Evolutionary conservation across 805 yeast species (phyloP), one percentile per base, ranked within the genome.

Genomic region (Schizosaccharomyces cryophilus): DNA sequence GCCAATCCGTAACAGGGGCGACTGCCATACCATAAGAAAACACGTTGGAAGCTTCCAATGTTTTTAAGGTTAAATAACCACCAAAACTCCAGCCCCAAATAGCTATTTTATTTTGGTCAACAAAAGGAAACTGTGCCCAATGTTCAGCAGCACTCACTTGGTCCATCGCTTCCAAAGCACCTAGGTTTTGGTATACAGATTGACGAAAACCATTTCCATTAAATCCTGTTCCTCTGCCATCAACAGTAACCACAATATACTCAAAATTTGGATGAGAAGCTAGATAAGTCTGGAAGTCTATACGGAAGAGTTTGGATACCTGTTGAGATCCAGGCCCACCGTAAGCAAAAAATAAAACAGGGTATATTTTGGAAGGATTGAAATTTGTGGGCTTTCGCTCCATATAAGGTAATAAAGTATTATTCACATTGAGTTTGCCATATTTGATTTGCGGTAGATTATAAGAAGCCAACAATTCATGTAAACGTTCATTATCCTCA

Each of bases 1-100:
- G 73, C 96, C 96, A 90, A 69, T 88, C 85, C 0, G 97, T 93
- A 2, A 93, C 98, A 0, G 98, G 98, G 0, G 98, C 98, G 29
- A 90, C 97, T 15, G 58, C 58, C 78, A 88, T 81, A 7, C 97
- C 98, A 70, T 82, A 93, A 62, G 80, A 80, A 76, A 90, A 89
- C 17, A 81, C 80, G 24, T 87, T 87, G 71, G 90, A 97, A 26
- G 76, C 75, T 71, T 93, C 97, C 59, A 93, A 73, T 0, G 95
- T 84, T 72, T 89, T 93, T 66, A 93, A 77, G 0, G 98, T 88
- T 77, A 87, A 78, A 69, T 80, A 93, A 0, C 97, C 98, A 59
- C 98, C 98, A 69, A 90, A 93, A 26, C 95, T 85, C 98, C 98
- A 93, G 7, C 98, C 98, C 90, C 96, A 93, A 61, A 90, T 80